Conservation (phyloP, 495 filamentous ascomycete genomes). For the Neurospora intermedia region DNA sequence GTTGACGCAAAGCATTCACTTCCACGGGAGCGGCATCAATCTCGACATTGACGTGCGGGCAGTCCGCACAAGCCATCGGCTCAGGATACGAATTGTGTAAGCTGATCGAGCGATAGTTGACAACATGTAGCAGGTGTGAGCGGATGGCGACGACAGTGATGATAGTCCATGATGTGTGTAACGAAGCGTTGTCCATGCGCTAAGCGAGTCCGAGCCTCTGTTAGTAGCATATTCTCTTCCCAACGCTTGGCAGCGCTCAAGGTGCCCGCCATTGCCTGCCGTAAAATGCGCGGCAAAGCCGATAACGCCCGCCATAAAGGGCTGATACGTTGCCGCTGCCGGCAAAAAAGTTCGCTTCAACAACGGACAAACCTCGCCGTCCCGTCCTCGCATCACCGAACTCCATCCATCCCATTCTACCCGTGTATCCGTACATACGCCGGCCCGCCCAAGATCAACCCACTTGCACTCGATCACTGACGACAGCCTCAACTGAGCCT, state of each 20-base stretch:
- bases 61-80: background rate
- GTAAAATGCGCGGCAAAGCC: background rate
- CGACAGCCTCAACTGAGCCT: background rate
- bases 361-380: background rate
- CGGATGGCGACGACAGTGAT: background rate
- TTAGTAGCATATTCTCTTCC: background rate
- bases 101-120: background rate
- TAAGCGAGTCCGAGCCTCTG: background rate
- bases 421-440: background rate
- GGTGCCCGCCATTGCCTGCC: background rate
- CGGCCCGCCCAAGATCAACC: background rate
- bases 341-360: background rate
- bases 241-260: background rate
- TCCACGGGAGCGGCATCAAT: background rate
- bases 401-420: background rate
- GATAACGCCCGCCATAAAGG: background rate
- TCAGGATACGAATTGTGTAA: background rate
- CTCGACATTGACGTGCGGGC: background rate
- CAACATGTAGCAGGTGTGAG: background rate
- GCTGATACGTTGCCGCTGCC: background rate
- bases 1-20: background rate
- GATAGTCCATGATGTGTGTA: background rate
- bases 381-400: background rate
- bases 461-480: conserved; percentile 1
- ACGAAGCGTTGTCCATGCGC: background rate